Base-by-base conservation (phyloP, 768 basidiomycete species). In the Rubroboletus pulcherrimus region DNA sequence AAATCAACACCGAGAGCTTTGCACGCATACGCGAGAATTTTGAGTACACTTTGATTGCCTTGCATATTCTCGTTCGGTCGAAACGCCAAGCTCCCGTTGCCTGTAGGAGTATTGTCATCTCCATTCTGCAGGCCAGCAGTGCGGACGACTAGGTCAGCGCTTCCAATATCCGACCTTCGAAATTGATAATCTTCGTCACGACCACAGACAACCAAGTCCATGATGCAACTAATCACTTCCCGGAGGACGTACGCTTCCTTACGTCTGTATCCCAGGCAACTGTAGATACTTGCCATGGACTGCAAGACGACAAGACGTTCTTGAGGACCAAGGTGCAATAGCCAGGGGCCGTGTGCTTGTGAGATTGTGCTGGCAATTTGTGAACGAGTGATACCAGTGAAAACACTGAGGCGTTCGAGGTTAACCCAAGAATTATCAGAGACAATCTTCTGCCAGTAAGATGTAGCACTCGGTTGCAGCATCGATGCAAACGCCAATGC, bases 211-310 rank as follows among this genome's bases (percentile, higher is more conserved):
- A 96, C 74, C 52, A 93, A 78, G 66, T 93, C 94, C 75, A 95
- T 76, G 51, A 93, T 71, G 61, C 89, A 89, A 9, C 89, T 91
- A 21, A 95, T 77, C 41, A 97, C 80, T 66, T 98, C 94, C 11
- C 96, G 80, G 26, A 94, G 76, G 39, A 93, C 75, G 63, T 90
- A 89, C 0, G 86, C 89, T 73, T 97, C 95, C 73, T 96, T 96
- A 45, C 97, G 80, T 51, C 77, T 81, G 69, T 93, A 91, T 9
- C 92, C 93, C 5, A 99, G 70, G 60, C 84, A 87, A 11, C 86
- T 80, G 69, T 89, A 95, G 44, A 92, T 73, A 59, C 84, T 84
- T 0, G 90, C 89, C 45, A 86, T 81, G 35, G 79, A 77, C 61
- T 89, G 85, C 53, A 92, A 76, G 21, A 89, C 74, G 24, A 78